Base-by-base conservation (phyloP, 2,329 filamentous ascomycete species). In the Anisogramma anomala region DNA sequence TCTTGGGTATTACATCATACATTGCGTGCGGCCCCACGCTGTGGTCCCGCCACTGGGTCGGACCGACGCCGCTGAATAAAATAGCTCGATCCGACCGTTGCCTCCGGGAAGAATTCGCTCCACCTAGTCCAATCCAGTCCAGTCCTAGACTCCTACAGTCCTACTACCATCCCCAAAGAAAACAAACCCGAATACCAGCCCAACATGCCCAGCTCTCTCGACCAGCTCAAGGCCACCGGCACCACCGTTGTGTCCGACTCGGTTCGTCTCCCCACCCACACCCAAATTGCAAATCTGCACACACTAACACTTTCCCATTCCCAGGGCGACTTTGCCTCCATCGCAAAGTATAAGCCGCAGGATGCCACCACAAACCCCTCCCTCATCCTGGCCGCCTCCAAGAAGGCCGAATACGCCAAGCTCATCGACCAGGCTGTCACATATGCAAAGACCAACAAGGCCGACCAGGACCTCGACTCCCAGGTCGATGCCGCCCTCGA, bases 301-400 rank as follows among this genome's bases (percentile, higher is more conserved):
- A 18, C 6, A 15, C 28, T 6, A 17, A 4, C 28, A 15, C 28
- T 14, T 14, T 11, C 3, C 25, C 9, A 27, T n/a, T n/a, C 26
- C 7, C 30, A 32, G 30, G 91, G 88, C 81, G 82, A 69, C 41
- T 47, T 67, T 53, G 64, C 69, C 79, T 88, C 88, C 66, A 98
- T 98, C 66, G 88, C 75, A 74, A 95, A 96, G 75, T 98, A 98
- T 81, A 94, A 94, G 80, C 91, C 91, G 52, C 88, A 98, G 76
- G 91, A 98, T 84, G 91, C 91, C 61, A 98, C 91, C 65, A 98
- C 91, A 72, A 98, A 98, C 80, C 91, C 91, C 47, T 96, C 91
- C 50, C 77, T 98, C 64, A 96, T 98, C 68, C 83, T 98, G 62
- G 89, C 88, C 54, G 91, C 91, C 51, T 88, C 91, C 62, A 96